A percentile compares a stretch with the other conserved stretches of the same genome.
phyloP scores from a whole-genome alignment of 192 early-diverging fungal genomes.

The Entrophospora sp. region DNA sequence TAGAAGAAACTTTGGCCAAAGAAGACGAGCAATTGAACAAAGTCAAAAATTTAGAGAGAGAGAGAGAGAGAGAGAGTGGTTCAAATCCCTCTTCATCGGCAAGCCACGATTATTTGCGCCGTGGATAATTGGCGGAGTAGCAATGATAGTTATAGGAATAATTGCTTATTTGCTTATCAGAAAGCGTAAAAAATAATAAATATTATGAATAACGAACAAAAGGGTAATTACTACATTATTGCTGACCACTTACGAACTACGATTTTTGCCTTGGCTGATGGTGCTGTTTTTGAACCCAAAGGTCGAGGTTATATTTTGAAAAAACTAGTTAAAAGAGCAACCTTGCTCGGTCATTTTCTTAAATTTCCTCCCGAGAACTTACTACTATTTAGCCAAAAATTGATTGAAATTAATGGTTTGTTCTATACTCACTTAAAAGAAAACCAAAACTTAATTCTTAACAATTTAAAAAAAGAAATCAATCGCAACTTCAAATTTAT shows the following conservation, averaged over 20 bases:
- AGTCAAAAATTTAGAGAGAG: no score
- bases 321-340: conserved; percentile 9
- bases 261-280: conserved; percentile 16
- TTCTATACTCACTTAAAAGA: not conserved
- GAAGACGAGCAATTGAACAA: no score
- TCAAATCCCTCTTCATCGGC: no score
- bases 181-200: no score
- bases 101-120: no score
- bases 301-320: conserved; percentile 6
- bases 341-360: not conserved
- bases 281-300: not conserved
- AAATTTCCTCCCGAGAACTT: not conserved
- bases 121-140: no score
- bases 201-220: no score
- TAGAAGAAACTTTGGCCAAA: no score
- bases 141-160: no score
- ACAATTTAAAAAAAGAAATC: conserved; percentile 8
- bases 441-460: conserved; percentile 7
- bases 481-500: not conserved
- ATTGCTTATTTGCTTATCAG: no score
- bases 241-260: conserved; percentile 7
- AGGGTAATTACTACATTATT: conserved; percentile 11
- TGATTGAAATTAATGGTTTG: conserved; percentile 1
- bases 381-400: conserved; percentile 11
- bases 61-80: no score